Conservation (phyloP, 805 yeast species). For the Candida yuanshanica region DNA sequence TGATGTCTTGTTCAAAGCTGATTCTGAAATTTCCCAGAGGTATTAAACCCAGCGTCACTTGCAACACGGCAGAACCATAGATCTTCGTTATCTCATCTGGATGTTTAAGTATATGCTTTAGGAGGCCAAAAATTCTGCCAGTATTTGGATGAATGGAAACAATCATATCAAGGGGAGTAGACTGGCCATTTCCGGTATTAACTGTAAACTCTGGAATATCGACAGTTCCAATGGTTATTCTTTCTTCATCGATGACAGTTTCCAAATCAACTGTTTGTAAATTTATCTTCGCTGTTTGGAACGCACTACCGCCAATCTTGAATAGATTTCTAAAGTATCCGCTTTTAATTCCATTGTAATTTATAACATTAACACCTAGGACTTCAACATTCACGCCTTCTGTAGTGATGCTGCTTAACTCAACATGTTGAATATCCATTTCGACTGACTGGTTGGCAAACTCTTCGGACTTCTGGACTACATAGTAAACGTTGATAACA, state of each 20-base stretch:
- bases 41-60: conserved; percentile 27
- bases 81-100: conserved; percentile 28
- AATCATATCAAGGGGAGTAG: conserved; percentile 24
- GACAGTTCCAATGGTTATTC: conserved; percentile 27
- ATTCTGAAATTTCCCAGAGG: conserved; percentile 28
- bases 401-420: conserved; percentile 26
- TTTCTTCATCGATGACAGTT: conserved; percentile 19
- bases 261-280: conserved; percentile 27
- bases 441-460: conserved; percentile 27
- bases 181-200: conserved; percentile 23
- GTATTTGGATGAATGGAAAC: conserved; percentile 30
- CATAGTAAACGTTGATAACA: conserved; percentile 1
- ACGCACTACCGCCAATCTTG: conserved; percentile 27
- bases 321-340: conserved; percentile 22
- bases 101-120: conserved; percentile 26
- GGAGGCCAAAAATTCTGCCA: conserved; percentile 26
- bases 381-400: conserved; percentile 29
- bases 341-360: conserved; percentile 28
- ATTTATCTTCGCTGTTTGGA: conserved; percentile 25
- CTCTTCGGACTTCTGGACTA: conserved; percentile 24
- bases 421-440: conserved; percentile 27
- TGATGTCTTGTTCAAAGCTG: conserved; percentile 27
- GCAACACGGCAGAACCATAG: conserved; percentile 30
- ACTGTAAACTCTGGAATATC: conserved; percentile 30
- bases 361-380: conserved; percentile 26